A percentile compares a stretch with the other conserved stretches of the same genome.
Conservation (phyloP, 805 yeast species). For the Spathaspora passalidarum region DNA sequence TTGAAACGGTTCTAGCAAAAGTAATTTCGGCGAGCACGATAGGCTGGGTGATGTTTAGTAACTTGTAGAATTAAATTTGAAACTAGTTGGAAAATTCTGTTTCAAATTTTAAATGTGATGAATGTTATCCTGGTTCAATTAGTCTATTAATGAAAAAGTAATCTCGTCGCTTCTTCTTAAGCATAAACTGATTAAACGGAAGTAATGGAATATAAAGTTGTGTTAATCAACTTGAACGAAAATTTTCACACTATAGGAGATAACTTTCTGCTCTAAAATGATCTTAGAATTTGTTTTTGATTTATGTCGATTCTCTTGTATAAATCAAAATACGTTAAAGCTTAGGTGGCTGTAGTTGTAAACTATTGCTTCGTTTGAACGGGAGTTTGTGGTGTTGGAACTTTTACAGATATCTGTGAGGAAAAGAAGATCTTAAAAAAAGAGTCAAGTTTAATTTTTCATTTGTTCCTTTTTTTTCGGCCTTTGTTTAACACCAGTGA, state of each 20-base stretch:
- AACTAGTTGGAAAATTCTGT: background rate
- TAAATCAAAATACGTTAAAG: background rate
- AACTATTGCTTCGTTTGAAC: too few relatives aligned
- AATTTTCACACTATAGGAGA: background rate
- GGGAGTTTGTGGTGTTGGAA: too few relatives aligned
- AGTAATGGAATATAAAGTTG: background rate
- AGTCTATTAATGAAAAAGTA: conserved; percentile 23
- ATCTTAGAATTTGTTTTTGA: background rate
- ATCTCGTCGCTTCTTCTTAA: conserved; percentile 44
- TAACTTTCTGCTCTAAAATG: background rate
- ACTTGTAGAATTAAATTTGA: background rate
- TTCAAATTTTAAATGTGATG: background rate
- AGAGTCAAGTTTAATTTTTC: background rate
- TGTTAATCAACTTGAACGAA: conserved; percentile 2
- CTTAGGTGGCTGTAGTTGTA: background rate
- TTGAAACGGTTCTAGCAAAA: background rate
- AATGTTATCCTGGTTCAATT: conserved; percentile 45
- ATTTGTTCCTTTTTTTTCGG: background rate
- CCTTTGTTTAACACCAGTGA: too few relatives aligned
- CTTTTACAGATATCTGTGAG: background rate
- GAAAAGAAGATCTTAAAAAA: background rate
- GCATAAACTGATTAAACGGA: conserved; percentile 28
- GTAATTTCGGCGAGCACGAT: conserved; percentile 6
- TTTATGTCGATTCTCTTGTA: background rate
- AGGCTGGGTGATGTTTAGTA: conserved; percentile 3